Conservation (phyloP, 805 yeast genomes). For the Vanderwaltozyma yarrowii region DNA sequence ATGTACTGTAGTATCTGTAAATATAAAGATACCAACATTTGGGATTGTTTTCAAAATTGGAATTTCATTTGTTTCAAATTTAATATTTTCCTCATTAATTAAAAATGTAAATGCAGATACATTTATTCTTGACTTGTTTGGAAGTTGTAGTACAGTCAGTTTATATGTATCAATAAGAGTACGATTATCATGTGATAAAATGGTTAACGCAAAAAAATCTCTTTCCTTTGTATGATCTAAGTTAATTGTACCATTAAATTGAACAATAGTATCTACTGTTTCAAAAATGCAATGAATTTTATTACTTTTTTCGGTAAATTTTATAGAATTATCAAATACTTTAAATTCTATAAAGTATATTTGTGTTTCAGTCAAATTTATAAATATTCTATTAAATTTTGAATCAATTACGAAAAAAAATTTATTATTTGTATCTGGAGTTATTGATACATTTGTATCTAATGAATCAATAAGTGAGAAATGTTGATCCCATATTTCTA, state of each 20-base stretch:
- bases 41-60: conserved; percentile 8
- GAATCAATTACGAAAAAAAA: conserved; percentile 6
- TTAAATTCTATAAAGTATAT: conserved; percentile 7
- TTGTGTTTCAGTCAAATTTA: conserved; percentile 8
- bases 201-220: conserved; percentile 1
- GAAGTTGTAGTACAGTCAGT: conserved; percentile 1
- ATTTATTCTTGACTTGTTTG: neutral
- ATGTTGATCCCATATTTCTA: conserved; percentile 8
- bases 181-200: neutral
- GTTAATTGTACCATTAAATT: conserved; percentile 2
- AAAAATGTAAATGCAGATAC: neutral
- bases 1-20: conserved; percentile 6
- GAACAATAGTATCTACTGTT: conserved; percentile 5
- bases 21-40: conserved; percentile 16
- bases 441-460: conserved; percentile 4
- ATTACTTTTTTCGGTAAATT: conserved; percentile 3
- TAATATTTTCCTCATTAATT: neutral
- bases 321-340: conserved; percentile 1
- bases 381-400: conserved; percentile 5
- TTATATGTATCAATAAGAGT: neutral
- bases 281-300: neutral
- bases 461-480: conserved; percentile 8
- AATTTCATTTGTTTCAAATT: neutral
- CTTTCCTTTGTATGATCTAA: conserved; percentile 2
- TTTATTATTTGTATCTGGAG: neutral